phyloP scores from a whole-genome alignment of 2,329 filamentous ascomycete species.

The Sordariomycetes sp. region DNA sequence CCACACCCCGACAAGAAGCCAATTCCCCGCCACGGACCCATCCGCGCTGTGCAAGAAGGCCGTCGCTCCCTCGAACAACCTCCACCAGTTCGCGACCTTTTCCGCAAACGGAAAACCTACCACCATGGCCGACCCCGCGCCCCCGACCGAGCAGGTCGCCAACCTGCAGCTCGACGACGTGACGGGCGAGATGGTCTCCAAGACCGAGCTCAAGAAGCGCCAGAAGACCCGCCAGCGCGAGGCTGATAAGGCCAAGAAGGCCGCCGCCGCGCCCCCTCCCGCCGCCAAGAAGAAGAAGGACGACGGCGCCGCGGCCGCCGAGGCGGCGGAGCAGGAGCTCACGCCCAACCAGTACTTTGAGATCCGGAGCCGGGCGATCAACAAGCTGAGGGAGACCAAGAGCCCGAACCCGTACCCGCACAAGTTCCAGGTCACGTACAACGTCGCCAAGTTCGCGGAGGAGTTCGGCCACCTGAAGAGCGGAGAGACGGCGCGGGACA shows the following conservation, averaged over 20 bases:
- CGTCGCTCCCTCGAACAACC: background rate
- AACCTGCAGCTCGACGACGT: conserved; percentile 85
- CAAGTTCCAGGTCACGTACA: conserved; percentile 79
- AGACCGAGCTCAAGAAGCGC: conserved; percentile 87
- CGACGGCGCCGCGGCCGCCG: conserved; percentile 58
- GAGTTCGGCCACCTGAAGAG: conserved; percentile 77
- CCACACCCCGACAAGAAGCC: background rate
- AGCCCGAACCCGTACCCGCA: conserved; percentile 83
- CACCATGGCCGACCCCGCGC: conserved; percentile 23
- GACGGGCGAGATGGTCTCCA: conserved; percentile 79
- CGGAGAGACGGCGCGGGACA: conserved; percentile 70
- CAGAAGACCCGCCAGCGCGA: conserved; percentile 85
- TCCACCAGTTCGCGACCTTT: background rate
- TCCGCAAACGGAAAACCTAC: background rate
- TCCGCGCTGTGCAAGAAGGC: background rate
- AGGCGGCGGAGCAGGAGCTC: conserved; percentile 48
- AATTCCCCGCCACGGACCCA: background rate
- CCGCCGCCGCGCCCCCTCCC: conserved; percentile 51
- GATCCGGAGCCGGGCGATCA: conserved; percentile 76
- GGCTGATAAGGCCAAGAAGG: conserved; percentile 81
- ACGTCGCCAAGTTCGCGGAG: conserved; percentile 67
- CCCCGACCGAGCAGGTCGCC: conserved; percentile 38
- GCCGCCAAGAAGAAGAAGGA: conserved; percentile 58
- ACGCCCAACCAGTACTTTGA: conserved; percentile 75
- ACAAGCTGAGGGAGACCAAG: conserved; percentile 63